Percentiles rank a stretch among this genome's conserved stretches.
These are phyloP conservation scores for Kalanchoe fedtschenkoi DNA, from an alignment of 164 flowering plant species.

Conservation along the genomic window DNA sequence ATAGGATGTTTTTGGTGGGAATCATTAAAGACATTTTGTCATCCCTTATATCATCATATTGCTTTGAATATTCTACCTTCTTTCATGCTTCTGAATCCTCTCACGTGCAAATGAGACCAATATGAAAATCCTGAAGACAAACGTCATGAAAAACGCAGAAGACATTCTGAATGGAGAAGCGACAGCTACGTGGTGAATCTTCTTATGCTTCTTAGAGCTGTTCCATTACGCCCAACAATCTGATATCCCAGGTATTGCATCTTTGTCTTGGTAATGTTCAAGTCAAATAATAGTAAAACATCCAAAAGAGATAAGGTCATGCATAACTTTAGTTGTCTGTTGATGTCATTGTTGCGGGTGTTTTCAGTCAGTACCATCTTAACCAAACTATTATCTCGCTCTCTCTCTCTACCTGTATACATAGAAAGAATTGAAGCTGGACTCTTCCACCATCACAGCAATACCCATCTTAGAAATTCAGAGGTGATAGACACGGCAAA, in stretches of 20 bases:
- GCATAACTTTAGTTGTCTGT: no score
- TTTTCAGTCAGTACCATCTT: no score
- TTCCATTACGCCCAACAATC: background rate
- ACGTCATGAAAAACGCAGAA: background rate
- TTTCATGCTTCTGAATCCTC: background rate
- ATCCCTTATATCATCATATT: background rate
- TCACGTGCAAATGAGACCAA: background rate
- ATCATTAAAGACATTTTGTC: background rate
- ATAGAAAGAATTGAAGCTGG: no score
- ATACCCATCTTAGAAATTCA: no score
- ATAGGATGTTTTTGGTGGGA: constrained; percentile 1
- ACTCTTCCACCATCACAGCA: no score
- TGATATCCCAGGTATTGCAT: background rate
- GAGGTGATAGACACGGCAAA: no score
- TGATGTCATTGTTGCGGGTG: no score
- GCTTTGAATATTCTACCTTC: background rate
- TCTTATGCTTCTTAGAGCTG: background rate
- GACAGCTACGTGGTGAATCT: background rate
- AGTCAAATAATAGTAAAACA: background rate
- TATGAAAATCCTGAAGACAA: background rate
- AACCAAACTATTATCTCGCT: no score
- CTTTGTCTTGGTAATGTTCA: background rate
- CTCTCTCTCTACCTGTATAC: no score
- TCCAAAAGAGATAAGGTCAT: no score
- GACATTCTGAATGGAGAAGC: background rate